Evolutionary conservation across 495 filamentous ascomycete species (phyloP).

Genomic region (Tuber magnatum): DNA sequence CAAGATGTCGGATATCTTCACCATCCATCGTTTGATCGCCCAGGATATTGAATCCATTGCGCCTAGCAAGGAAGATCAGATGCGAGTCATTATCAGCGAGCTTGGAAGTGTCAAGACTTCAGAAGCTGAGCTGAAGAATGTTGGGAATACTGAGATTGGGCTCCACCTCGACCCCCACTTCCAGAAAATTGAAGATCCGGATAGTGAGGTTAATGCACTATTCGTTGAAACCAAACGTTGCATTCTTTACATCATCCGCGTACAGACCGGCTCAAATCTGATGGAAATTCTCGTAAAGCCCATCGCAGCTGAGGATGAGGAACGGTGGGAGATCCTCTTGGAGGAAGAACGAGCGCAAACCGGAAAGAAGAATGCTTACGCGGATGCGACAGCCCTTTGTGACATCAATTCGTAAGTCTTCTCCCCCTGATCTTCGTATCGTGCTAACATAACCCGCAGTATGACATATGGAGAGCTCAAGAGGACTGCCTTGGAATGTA

Average conservation of each 20-base stretch:
- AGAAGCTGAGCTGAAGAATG: slow-evolving; percentile 81
- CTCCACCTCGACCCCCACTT: slow-evolving; percentile 87
- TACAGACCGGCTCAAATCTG: slow-evolving; percentile 84
- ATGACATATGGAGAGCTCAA: slow-evolving; percentile 92
- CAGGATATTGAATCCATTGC: slow-evolving; percentile 69
- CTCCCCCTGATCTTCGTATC: neutral
- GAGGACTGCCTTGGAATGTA: slow-evolving; percentile 84
- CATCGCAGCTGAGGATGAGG: slow-evolving; percentile 77
- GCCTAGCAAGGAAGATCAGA: slow-evolving; percentile 71
- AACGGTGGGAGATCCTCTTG: slow-evolving; percentile 74
- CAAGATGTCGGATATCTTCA: slow-evolving; percentile 96
- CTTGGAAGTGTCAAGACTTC: slow-evolving; percentile 92
- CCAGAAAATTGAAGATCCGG: slow-evolving; percentile 85
- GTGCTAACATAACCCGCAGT: slow-evolving; percentile 40
- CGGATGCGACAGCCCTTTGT: slow-evolving; percentile 75
- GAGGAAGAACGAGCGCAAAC: slow-evolving; percentile 67
- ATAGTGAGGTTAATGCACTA: slow-evolving; percentile 79
- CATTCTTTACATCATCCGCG: slow-evolving; percentile 93
- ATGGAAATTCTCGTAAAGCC: slow-evolving; percentile 93
- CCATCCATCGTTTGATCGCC: slow-evolving; percentile 82
- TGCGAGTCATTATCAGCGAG: slow-evolving; percentile 85
- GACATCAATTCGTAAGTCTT: slow-evolving; percentile 58
- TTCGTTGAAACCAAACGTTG: slow-evolving; percentile 98
- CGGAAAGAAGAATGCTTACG: slow-evolving; percentile 70
- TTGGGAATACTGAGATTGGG: slow-evolving; percentile 82